These are phyloP conservation scores for Neostapfia colusana DNA, from an alignment of 176 grass and related monocot genomes.

Conservation along the genomic window DNA sequence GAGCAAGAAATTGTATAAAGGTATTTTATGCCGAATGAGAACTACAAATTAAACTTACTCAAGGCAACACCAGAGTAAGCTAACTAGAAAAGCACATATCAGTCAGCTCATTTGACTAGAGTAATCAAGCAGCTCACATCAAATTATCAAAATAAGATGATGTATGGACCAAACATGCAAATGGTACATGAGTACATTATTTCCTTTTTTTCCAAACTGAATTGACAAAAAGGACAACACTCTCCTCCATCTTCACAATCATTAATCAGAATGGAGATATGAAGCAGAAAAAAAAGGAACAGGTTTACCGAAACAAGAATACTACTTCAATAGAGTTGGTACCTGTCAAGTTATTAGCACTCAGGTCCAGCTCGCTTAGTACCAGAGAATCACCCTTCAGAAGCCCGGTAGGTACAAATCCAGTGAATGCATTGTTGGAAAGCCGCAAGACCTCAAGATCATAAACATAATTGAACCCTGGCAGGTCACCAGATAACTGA, in stretches of 20 bases:
- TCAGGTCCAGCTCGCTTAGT: conserved; percentile 81
- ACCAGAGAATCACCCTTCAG: conserved; percentile 96
- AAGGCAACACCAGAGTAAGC: neutral
- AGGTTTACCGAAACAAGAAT: neutral
- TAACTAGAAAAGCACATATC: neutral
- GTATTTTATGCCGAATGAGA: neutral
- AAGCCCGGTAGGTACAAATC: conserved; percentile 86
- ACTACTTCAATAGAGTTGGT: conserved; percentile 2
- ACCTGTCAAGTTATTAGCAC: conserved; percentile 95
- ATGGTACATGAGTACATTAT: neutral
- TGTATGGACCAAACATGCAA: neutral
- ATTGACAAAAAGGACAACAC: neutral
- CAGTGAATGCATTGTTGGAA: conserved; percentile 79
- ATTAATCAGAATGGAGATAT: neutral
- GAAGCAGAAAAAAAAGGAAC: conserved; percentile 16
- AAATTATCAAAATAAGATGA: conserved; percentile 17
- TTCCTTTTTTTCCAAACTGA: neutral
- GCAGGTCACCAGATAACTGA: conserved; percentile 77
- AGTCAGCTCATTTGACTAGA: neutral
- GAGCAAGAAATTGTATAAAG: neutral
- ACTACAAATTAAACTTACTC: neutral
- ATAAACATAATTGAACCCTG: conserved; percentile 99
- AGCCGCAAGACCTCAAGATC: conserved; percentile 92
- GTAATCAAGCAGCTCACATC: conserved; percentile 16
- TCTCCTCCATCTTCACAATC: neutral